A percentile compares a stretch with the other conserved stretches of the same genome.
Conservation (phyloP, 2,329 filamentous ascomycete genomes). For the Fusarium keratoplasticum region DNA sequence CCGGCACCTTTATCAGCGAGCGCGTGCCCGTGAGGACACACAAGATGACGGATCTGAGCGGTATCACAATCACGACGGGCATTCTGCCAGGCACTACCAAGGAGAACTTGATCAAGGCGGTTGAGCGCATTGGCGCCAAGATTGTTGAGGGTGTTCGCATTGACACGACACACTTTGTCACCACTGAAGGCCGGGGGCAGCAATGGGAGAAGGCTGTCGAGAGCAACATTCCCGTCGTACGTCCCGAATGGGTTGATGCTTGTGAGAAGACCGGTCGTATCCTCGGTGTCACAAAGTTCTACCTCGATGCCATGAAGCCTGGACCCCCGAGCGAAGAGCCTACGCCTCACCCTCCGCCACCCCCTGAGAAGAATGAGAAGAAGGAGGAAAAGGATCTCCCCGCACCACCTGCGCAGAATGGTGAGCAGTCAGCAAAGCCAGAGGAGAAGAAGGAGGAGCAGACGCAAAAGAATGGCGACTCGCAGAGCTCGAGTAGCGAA, state of each 20-base stretch:
- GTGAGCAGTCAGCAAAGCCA: conserved; percentile 35
- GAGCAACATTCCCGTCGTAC: conserved; percentile 97
- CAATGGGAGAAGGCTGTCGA: conserved; percentile 97
- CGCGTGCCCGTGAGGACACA: conserved; percentile 90
- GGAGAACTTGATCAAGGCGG: conserved; percentile 78
- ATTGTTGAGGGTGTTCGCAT: conserved; percentile 91
- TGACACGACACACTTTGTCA: conserved; percentile 98
- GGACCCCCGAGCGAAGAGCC: conserved; percentile 55
- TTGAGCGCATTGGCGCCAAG: conserved; percentile 92
- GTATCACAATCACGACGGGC: conserved; percentile 93
- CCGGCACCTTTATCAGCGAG: conserved; percentile 87
- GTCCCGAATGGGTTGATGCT: conserved; percentile 97
- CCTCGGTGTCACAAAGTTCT: conserved; percentile 94
- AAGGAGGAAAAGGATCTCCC: conserved; percentile 49
- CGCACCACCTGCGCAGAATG: conserved; percentile 39
- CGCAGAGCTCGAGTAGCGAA: conserved; percentile 35
- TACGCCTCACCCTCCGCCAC: conserved; percentile 37
- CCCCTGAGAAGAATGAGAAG: conserved; percentile 54
- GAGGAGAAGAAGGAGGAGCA: conserved; percentile 46
- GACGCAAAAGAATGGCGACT: conserved; percentile 31
- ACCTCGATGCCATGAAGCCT: conserved; percentile 80
- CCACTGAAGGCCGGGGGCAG: conserved; percentile 88
- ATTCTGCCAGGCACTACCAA: conserved; percentile 79
- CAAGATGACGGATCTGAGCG: conserved; percentile 97
- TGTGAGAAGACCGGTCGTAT: conserved; percentile 94